These are phyloP conservation scores for Fennellomyces sp. DNA, from an alignment of 371 early-diverging fungal genomes.

Conservation along the genomic window DNA sequence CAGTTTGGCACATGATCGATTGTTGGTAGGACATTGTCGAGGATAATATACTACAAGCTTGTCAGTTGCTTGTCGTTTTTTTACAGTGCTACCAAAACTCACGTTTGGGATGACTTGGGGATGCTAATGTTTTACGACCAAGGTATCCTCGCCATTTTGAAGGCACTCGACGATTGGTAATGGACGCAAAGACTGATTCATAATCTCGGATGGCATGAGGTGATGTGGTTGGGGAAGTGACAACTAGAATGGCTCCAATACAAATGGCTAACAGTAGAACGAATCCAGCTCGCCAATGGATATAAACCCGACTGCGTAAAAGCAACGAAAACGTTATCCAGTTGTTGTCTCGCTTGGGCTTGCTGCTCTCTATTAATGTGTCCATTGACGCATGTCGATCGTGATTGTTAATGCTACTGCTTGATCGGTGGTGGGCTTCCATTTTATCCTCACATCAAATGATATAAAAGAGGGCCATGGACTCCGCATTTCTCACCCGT, in stretches of 20 bases:
- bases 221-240: not conserved
- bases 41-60: conserved; percentile 47
- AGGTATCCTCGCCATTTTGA: conserved; percentile 31
- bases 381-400: too few relatives aligned
- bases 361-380: too few relatives aligned
- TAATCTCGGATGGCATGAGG: conserved; percentile 11
- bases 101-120: conserved; percentile 33
- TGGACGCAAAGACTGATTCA: conserved; percentile 29
- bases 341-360: too few relatives aligned
- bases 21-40: conserved; percentile 41
- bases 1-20: conserved; percentile 52
- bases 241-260: conserved; percentile 2
- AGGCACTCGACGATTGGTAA: conserved; percentile 24
- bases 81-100: not conserved
- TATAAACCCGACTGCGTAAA: not conserved
- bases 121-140: conserved; percentile 13
- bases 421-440: not conserved
- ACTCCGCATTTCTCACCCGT: not conserved
- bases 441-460: not conserved
- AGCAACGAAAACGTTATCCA: not conserved
- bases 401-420: not conserved
- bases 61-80: not conserved
- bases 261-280: not conserved
- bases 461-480: not conserved
- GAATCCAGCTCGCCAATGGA: conserved; percentile 5